Conservation (phyloP, 257 asterid genomes). For the Eucommia ulmoides region DNA sequence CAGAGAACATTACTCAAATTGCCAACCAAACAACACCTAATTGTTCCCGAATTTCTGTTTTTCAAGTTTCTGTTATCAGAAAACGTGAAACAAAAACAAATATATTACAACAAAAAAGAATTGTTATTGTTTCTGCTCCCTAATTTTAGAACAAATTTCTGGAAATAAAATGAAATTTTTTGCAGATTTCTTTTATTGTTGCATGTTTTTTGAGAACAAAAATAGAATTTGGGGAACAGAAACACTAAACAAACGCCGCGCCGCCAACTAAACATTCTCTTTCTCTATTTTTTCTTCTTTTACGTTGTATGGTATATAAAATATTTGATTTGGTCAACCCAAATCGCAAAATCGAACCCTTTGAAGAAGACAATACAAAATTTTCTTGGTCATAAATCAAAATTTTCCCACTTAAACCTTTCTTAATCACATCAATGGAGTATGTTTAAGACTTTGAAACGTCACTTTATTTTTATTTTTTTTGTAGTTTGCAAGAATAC, state of each 20-base stretch:
- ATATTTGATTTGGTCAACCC: too few relatives aligned
- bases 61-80: too few relatives aligned
- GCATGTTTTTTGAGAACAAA: neutral
- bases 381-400: neutral
- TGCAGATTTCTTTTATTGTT: neutral
- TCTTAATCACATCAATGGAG: too few relatives aligned
- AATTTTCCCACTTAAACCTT: too few relatives aligned
- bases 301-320: too few relatives aligned
- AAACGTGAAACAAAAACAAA: too few relatives aligned
- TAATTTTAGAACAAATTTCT: too few relatives aligned
- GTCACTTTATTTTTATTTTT: neutral
- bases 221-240: too few relatives aligned
- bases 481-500: neutral
- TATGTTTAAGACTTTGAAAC: neutral
- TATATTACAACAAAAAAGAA: too few relatives aligned
- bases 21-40: neutral
- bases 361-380: neutral
- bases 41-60: neutral
- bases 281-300: neutral
- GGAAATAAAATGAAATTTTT: neutral
- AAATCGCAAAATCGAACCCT: neutral
- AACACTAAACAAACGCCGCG: too few relatives aligned
- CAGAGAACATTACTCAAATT: neutral
- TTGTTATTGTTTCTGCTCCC: neutral
- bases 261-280: neutral